Evolutionary conservation across 306 rosid genomes (phyloP).

Genomic region (Cicer arietinum): DNA sequence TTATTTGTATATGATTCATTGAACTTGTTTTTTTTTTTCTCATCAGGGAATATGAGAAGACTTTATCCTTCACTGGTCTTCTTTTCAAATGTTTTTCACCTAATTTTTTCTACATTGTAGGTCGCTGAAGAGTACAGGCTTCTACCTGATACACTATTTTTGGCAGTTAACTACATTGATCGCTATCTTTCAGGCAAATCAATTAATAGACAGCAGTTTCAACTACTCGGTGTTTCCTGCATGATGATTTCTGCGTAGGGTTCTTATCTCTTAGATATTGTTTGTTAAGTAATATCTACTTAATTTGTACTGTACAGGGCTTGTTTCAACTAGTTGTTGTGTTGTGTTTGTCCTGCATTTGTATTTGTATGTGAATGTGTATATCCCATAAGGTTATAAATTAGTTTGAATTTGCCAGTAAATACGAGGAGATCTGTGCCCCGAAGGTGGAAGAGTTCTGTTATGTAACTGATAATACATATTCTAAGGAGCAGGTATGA

Average conservation of each 20-base stretch:
- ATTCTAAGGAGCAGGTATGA: slow-evolving; percentile 76
- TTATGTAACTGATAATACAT: slow-evolving; percentile 86
- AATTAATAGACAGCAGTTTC: slow-evolving; percentile 66
- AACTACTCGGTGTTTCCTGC: slow-evolving; percentile 85
- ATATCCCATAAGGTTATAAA: slow-evolving; percentile 12
- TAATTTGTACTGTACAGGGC: slow-evolving; percentile 1
- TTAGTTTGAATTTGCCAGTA: slow-evolving; percentile 55
- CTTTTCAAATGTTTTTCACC: slow-evolving; percentile 16
- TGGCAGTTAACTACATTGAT: slow-evolving; percentile 83
- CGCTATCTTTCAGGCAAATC: slow-evolving; percentile 80
- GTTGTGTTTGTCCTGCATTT: slow-evolving; percentile 28
- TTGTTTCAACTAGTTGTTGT: not conserved
- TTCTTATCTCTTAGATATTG: slow-evolving; percentile 40
- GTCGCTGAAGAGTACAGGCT: slow-evolving; percentile 89
- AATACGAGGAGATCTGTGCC: slow-evolving; percentile 89
- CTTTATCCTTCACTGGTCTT: not conserved
- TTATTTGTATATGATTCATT: not conserved
- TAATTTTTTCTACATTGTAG: slow-evolving; percentile 49
- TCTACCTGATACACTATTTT: slow-evolving; percentile 76
- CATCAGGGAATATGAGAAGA: slow-evolving; percentile 6
- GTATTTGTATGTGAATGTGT: not conserved
- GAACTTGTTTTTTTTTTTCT: not conserved
- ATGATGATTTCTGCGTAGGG: slow-evolving; percentile 97
- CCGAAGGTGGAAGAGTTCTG: slow-evolving; percentile 92
- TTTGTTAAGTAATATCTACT: slow-evolving; percentile 15